Percentiles rank a stretch among this genome's conserved stretches.
Evolutionary conservation across 2,329 filamentous ascomycete genomes (phyloP).

Genomic region (Raffaelea arxii): DNA sequence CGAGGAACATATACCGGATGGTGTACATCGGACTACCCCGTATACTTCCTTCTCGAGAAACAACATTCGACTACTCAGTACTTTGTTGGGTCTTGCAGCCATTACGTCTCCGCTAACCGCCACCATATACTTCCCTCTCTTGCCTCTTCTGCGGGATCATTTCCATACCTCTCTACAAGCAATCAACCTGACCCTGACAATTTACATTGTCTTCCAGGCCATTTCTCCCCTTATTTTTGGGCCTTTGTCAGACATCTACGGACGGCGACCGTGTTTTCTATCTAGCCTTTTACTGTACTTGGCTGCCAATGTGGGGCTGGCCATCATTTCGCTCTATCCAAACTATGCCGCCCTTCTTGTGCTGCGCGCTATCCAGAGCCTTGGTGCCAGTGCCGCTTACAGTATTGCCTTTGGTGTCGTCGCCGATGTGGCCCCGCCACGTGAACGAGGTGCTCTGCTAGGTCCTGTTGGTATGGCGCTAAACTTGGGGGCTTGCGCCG

Average conservation of each 20-base stretch:
- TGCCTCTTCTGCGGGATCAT: constrained; percentile 20
- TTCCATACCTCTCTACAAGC: constrained; percentile 19
- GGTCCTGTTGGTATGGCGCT: constrained; percentile 46
- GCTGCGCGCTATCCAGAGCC: constrained; percentile 47
- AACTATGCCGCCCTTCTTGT: constrained; percentile 44
- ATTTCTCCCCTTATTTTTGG: constrained; percentile 46
- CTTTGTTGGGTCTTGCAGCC: constrained; percentile 8
- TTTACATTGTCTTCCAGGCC: constrained; percentile 50
- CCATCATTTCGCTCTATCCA: constrained; percentile 26
- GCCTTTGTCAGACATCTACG: constrained; percentile 44
- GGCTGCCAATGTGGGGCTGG: constrained; percentile 42
- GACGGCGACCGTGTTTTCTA: constrained; percentile 48
- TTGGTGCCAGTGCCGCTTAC: constrained; percentile 52
- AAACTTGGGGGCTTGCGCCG: constrained; percentile 30
- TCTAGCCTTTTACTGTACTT: constrained; percentile 43
- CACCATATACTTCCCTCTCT: constrained; percentile 37
- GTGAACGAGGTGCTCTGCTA: constrained; percentile 59
- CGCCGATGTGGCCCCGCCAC: constrained; percentile 54
- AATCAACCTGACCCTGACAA: constrained; percentile 36
- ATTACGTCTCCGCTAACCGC: constrained; percentile 12
- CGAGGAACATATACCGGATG: not conserved
- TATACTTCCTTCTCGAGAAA: not conserved
- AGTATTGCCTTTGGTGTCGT: constrained; percentile 41
- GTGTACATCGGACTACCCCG: not conserved
- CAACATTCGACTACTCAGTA: not conserved